Base-by-base conservation (phyloP, 1,284 basidiomycete genomes). In the Ceratobasidium sp. region DNA sequence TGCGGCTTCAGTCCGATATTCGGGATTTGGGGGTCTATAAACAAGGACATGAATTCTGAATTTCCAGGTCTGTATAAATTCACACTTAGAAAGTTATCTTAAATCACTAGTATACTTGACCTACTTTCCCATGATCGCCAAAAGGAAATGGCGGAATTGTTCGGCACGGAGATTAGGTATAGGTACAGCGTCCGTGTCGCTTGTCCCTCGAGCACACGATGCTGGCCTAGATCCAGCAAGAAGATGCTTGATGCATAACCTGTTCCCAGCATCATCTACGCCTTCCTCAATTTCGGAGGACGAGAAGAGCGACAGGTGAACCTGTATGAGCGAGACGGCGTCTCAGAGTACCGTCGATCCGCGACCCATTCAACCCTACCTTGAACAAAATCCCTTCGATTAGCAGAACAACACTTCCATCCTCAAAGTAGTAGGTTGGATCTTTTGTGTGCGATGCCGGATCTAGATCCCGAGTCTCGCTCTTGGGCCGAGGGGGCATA, bases 371-470 rank as follows among this genome's bases (percentile, higher is more conserved):
- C 5, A 13, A n/a, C 32, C 35, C 27, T 25, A 57, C 55, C 22
- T 42, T 57, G 55, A 57, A 57, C 4, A 57, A 22, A 40, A 42
- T 20, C 8, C 38, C 55, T 10, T 29, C 55, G 20, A 57, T 29
- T 6, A 40, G 35, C 17, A 57, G 38, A 12, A 57, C 55, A 12
- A n/a, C 20, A 22, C 15, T 57, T 10, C 35, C 38, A 42, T 57
- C 55, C 25, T 57, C 53, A 55, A 34, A 42, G 55, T 57, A 57
- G 38, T 57, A 57, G 20, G 10, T 57, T 57, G 55, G 22, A 25
- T 57, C 55, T 43, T 38, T 32, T 20, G 25, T 13, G 6, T 20
- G 10, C 3, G 55, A n/a, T 49, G 38, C 38, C 17, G 17, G 38
- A 17, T 7, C 38, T 17, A 40, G 38, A 8, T 17, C 38, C 38